Conservation (phyloP, 176 grass and related monocot genomes). For the Aechmea fasciata region DNA sequence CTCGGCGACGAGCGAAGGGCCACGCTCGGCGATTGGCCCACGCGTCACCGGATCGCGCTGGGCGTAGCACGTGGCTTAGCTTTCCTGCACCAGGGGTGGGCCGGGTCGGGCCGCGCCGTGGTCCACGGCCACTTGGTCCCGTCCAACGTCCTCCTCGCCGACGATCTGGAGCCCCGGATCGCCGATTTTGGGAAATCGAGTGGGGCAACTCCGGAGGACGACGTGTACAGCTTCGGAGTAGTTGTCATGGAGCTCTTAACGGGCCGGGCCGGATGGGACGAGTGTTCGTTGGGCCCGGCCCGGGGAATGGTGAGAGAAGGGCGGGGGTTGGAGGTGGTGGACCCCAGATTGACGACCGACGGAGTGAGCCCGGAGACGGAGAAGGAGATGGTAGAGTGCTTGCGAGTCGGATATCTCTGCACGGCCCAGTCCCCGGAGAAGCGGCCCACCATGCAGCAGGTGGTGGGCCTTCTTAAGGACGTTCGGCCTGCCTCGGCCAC, state of each 20-base stretch:
- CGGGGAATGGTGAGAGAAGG: constrained; percentile 3
- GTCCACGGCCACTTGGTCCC: constrained; percentile 72
- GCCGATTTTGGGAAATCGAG: constrained; percentile 37
- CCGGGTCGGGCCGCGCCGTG: constrained; percentile 25
- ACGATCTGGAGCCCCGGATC: constrained; percentile 68
- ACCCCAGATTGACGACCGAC: neutral
- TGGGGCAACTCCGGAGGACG: constrained; percentile 23
- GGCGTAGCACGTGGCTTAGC: constrained; percentile 64
- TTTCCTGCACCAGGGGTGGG: constrained; percentile 95
- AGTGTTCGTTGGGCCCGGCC: neutral
- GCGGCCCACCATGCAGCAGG: constrained; percentile 81
- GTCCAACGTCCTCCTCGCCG: constrained; percentile 60
- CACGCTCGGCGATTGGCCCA: constrained; percentile 36
- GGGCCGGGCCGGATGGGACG: constrained; percentile 26
- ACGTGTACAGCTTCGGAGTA: constrained; percentile 71
- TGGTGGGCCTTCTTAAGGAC: constrained; percentile 76
- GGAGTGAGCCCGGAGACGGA: constrained; percentile 12
- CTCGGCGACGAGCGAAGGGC: neutral
- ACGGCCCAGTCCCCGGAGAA: constrained; percentile 50
- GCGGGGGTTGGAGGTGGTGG: neutral
- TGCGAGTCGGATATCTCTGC: constrained; percentile 64
- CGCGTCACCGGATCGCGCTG: constrained; percentile 63
- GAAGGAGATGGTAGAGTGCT: constrained; percentile 43
- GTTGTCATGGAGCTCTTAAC: constrained; percentile 80
- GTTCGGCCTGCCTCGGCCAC: constrained; percentile 18